A percentile compares a stretch with the other conserved stretches of the same genome.
phyloP scores from a whole-genome alignment of 306 rosid species.

The Dryas octopetala region DNA sequence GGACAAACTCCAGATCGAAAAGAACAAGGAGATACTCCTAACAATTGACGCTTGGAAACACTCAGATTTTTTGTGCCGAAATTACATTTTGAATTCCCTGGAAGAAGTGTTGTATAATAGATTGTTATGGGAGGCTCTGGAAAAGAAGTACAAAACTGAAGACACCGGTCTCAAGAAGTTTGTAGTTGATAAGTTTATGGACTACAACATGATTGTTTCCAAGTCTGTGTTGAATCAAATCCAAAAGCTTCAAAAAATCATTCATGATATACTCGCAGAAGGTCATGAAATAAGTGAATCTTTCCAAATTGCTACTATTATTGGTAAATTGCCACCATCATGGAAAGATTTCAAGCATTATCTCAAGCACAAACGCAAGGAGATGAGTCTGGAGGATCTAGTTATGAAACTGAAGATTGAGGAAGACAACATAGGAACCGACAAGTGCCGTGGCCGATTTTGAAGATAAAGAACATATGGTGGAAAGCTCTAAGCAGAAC shows the following conservation, averaged over 20 bases:
- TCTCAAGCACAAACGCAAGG: neutral
- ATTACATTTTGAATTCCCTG: neutral
- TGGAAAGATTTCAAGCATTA: neutral
- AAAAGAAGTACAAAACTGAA: neutral
- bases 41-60: neutral
- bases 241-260: neutral
- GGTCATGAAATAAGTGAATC: neutral
- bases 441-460: neutral
- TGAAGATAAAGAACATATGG: too few species aligned
- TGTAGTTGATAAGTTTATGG: neutral
- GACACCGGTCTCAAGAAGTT: neutral
- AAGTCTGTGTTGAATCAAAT: neutral
- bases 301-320: slow-evolving; percentile 1
- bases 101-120: neutral
- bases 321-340: neutral
- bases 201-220: neutral
- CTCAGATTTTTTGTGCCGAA: neutral
- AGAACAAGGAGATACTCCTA: neutral
- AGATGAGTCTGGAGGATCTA: neutral
- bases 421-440: neutral
- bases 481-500: too few species aligned
- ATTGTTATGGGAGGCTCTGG: neutral
- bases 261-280: neutral
- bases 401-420: neutral
- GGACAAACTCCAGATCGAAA: too few species aligned